Conservation (phyloP, 2,329 filamentous ascomycete species). For the Botrytis aclada region DNA sequence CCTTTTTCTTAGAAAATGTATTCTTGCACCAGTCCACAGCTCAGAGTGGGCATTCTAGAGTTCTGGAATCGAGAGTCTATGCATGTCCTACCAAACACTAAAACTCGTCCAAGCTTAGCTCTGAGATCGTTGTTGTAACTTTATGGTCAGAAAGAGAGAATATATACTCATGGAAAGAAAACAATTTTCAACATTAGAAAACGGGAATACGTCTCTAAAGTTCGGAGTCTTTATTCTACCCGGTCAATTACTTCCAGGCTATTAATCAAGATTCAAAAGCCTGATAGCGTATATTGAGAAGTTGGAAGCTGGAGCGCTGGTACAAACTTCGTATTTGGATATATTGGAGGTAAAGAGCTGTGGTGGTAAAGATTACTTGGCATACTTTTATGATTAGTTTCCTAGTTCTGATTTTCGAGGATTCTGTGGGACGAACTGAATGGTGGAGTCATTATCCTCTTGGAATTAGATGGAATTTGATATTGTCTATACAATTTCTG, state of each 20-base stretch:
- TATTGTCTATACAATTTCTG: rapidly evolving
- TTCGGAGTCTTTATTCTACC: neutral
- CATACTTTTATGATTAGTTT: neutral
- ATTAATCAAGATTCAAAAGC: neutral
- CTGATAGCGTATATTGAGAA: neutral
- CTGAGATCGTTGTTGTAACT: neutral
- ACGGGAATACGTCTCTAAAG: neutral
- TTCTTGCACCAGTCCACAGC: neutral
- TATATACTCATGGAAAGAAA: neutral
- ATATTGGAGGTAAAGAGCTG: neutral
- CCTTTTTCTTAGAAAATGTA: neutral
- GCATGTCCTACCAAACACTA: neutral
- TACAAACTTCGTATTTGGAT: neutral
- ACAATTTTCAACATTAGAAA: neutral
- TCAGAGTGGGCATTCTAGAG: neutral
- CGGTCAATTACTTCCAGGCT: neutral
- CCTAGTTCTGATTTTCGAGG: neutral
- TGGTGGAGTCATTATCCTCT: no score
- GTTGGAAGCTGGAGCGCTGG: neutral
- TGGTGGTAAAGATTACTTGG: neutral
- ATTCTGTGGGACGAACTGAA: neutral
- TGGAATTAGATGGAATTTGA: no score
- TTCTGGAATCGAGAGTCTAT: neutral
- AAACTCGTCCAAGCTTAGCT: neutral
- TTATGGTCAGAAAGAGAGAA: neutral